Conservation (phyloP, 345 rosid genomes). For the Boechera retrofracta region DNA sequence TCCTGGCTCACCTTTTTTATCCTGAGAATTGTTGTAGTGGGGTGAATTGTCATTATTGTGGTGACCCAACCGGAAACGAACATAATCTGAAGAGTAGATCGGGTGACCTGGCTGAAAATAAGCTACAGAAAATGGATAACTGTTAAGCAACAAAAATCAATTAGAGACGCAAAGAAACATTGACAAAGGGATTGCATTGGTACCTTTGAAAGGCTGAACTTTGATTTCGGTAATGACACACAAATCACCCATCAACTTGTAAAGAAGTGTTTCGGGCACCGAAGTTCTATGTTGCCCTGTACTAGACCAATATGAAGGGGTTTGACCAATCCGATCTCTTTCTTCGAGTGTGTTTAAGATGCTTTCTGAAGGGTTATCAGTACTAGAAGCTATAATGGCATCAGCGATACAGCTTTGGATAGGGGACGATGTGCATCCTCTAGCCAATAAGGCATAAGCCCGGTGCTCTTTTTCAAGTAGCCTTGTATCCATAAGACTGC, state of each 20-base stretch:
- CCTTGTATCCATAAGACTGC: constrained; percentile 54
- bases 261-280: constrained; percentile 88
- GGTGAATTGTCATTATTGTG: constrained; percentile 44
- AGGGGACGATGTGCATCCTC: constrained; percentile 51
- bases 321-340: constrained; percentile 51
- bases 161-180: background rate
- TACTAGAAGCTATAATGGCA: constrained; percentile 85
- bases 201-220: constrained; percentile 86
- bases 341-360: constrained; percentile 71
- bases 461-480: constrained; percentile 68
- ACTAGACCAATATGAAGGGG: constrained; percentile 96
- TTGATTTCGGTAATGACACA: constrained; percentile 75
- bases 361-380: constrained; percentile 91
- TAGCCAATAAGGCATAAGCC: constrained; percentile 66
- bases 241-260: constrained; percentile 66
- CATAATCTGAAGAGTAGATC: constrained; percentile 78
- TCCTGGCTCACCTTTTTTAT: constrained; percentile 40
- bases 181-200: constrained; percentile 15
- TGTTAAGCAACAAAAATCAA: constrained; percentile 33
- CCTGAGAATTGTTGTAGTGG: constrained; percentile 41
- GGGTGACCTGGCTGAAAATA: constrained; percentile 74
- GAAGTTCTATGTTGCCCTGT: constrained; percentile 65
- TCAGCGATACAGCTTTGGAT: constrained; percentile 56
- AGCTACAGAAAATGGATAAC: constrained; percentile 54
- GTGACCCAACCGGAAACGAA: constrained; percentile 81